Evolutionary conservation across 257 asterid species (phyloP), one percentile per base, ranked within the genome.

Genomic region (Plantago elongata): DNA sequence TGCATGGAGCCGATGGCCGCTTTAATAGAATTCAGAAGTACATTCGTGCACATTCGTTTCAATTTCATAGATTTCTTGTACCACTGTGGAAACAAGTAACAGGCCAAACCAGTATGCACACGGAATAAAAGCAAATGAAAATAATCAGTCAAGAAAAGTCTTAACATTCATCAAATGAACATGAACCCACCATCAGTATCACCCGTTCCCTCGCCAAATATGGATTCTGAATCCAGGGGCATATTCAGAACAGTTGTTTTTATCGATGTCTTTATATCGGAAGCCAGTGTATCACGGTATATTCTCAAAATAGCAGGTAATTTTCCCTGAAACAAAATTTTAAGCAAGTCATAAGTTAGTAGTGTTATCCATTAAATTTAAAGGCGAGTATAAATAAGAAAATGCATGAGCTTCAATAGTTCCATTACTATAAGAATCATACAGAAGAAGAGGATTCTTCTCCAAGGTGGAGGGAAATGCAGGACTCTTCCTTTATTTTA

Each of bases 241-340:
- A 84, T 78, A 74, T 79, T 91, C 68, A 82, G 72, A 73, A 93
- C 94, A 42, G 94, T 84, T 51, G 74, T 74, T 82, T 89, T 93
- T 76, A 89, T 86, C 69, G 95, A 85, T 56, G 80, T 81, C 77
- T 89, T 93, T 83, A 93, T 76, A 67, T 93, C 94, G 64, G 96
- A 81, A 37, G 93, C 85, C 59, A 93, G 91, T 50, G 95, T 80
- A 67, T 93, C 99, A 34, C 94, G 85, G 71, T 93, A 93, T 74
- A 87, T 72, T 85, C 96, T 82, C 89, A 93, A 81, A 55, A 88
- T 97, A 66, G 93, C 83, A 27, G 99, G 99, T 66, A 93, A 80
- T 75, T 86, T 93, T 63, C 96, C 96, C 99, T 89, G 84, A 72
- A 77, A 67, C 22, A 65, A 62, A 63, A 66, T 54, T 45, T 54